phyloP scores from a whole-genome alignment of 208 protist genomes.

The Trypanosoma grayi region DNA sequence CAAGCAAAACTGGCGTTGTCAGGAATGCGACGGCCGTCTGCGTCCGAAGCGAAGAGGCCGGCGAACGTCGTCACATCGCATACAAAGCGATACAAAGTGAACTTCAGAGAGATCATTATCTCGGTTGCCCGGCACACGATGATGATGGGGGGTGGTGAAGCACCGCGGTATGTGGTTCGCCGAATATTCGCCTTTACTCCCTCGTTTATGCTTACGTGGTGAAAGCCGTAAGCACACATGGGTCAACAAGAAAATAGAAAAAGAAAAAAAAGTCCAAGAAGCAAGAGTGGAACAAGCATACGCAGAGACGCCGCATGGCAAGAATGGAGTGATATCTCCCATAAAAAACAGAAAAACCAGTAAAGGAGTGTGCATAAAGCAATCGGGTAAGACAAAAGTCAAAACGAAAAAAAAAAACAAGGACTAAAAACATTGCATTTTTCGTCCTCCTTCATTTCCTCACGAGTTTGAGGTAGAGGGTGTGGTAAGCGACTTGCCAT shows the following conservation, averaged over 20 bases:
- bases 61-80: slow-evolving; percentile 70
- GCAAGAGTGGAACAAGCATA: neutral
- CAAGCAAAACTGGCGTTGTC: slow-evolving; percentile 68
- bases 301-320: too few relatives aligned
- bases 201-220: too few relatives aligned
- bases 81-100: slow-evolving; percentile 80
- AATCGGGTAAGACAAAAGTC: slow-evolving; percentile 2
- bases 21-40: slow-evolving; percentile 48
- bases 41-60: slow-evolving; percentile 52
- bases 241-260: too few relatives aligned
- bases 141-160: neutral
- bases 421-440: slow-evolving; percentile 11
- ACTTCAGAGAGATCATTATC: slow-evolving; percentile 48
- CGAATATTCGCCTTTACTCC: too few relatives aligned
- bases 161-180: too few relatives aligned
- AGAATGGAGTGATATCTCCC: too few relatives aligned
- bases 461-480: slow-evolving; percentile 31
- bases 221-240: too few relatives aligned
- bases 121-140: neutral
- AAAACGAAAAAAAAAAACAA: slow-evolving; percentile 25
- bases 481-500: slow-evolving; percentile 34
- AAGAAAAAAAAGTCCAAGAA: neutral
- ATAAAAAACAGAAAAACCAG: neutral
- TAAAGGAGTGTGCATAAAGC: neutral
- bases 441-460: neutral